Percentiles rank a stretch among this genome's conserved stretches.
phyloP scores from a whole-genome alignment of 768 basidiomycete species.

The Naganishia friedmannii region DNA sequence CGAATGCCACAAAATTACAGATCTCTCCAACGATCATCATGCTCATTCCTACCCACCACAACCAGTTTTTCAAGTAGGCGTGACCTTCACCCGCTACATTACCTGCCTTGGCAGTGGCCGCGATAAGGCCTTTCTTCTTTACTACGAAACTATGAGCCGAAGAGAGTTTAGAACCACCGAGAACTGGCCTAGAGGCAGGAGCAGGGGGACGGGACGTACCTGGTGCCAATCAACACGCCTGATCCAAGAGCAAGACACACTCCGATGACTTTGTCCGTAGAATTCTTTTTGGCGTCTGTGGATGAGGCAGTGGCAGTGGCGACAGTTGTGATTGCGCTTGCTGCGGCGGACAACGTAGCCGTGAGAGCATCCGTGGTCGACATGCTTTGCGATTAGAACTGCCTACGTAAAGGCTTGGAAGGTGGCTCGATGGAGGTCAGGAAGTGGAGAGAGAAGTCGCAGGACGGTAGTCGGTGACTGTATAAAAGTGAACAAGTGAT shows the following conservation, averaged over 20 bases:
- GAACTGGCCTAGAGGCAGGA: too few relatives aligned
- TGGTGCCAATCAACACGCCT: slow-evolving; percentile 77
- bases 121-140: slow-evolving; percentile 90
- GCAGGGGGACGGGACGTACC: slow-evolving; percentile 28
- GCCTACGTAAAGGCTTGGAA: background rate
- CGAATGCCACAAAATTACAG: slow-evolving; percentile 51
- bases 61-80: slow-evolving; percentile 80
- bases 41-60: slow-evolving; percentile 95
- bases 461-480: too few relatives aligned
- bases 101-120: slow-evolving; percentile 51
- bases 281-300: slow-evolving; percentile 29
- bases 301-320: slow-evolving; percentile 41
- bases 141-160: slow-evolving; percentile 74
- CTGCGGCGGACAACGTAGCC: background rate
- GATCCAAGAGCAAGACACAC: slow-evolving; percentile 57
- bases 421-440: too few relatives aligned
- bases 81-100: slow-evolving; percentile 74
- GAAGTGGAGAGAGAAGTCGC: too few relatives aligned
- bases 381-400: background rate
- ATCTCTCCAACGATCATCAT: slow-evolving; percentile 82
- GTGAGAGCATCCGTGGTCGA: background rate
- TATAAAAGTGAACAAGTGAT: too few relatives aligned
- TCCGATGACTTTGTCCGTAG: slow-evolving; percentile 53
- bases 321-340: slow-evolving; percentile 27
- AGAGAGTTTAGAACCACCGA: background rate